Percentiles rank a stretch among this genome's conserved stretches.
phyloP scores from a whole-genome alignment of 805 yeast genomes.

The Trichomonascus vanleenenianus region DNA sequence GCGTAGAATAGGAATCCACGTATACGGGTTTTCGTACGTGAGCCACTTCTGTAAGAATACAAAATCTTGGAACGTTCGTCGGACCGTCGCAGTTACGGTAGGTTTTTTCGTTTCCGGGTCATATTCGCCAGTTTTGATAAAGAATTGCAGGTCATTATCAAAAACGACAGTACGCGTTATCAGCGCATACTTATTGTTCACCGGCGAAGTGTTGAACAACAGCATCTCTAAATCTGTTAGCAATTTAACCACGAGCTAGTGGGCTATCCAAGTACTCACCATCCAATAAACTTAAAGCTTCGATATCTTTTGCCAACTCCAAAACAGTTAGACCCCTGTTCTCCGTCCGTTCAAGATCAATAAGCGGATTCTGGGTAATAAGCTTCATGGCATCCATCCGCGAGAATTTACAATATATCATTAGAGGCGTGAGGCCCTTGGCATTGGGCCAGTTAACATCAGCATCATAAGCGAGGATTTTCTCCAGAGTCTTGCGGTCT shows the following conservation, averaged over 20 bases:
- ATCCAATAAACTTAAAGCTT: slow-evolving; percentile 19
- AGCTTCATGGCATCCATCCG: slow-evolving; percentile 49
- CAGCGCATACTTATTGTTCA: slow-evolving; percentile 1
- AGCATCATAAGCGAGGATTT: slow-evolving; percentile 35
- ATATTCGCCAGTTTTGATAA: slow-evolving; percentile 13
- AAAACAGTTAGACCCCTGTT: slow-evolving; percentile 25
- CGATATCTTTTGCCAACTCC: slow-evolving; percentile 27
- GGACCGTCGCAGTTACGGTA: slow-evolving; percentile 18
- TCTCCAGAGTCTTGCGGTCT: slow-evolving; percentile 35
- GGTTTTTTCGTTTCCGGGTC: slow-evolving; percentile 2
- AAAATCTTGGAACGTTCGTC: slow-evolving; percentile 28
- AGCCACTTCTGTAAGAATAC: slow-evolving; percentile 27
- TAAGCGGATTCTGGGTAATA: slow-evolving; percentile 42
- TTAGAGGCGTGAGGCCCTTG: slow-evolving; percentile 59
- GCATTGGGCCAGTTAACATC: slow-evolving; percentile 56
- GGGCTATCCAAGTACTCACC: slow-evolving; percentile 12
- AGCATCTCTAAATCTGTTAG: slow-evolving; percentile 1
- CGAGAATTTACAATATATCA: slow-evolving; percentile 62
- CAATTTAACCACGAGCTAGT: too few relatives aligned
- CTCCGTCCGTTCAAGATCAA: slow-evolving; percentile 35
- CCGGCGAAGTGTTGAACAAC: background rate
- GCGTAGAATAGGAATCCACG: slow-evolving; percentile 31
- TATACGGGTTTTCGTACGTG: slow-evolving; percentile 28
- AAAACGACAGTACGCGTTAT: slow-evolving; percentile 10
- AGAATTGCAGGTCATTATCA: slow-evolving; percentile 19